Conservation (phyloP, 768 basidiomycete species). For the Leccinellum luteum region DNA sequence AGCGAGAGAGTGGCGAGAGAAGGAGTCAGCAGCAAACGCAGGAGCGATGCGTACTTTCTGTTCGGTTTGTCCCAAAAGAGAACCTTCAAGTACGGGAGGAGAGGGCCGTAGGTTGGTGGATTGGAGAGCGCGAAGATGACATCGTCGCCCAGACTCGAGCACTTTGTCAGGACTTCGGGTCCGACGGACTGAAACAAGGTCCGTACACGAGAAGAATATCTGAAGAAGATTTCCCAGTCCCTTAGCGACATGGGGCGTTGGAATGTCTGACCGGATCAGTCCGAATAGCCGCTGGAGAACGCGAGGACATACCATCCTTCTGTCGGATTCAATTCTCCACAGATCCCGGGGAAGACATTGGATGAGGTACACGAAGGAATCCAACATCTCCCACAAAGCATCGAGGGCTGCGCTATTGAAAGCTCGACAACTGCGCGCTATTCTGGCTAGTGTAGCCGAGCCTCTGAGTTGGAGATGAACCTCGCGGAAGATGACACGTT, state of each 20-base stretch:
- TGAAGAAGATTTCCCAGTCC: constrained; percentile 30
- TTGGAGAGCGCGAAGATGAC: constrained; percentile 25
- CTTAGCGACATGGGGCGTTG: constrained; percentile 24
- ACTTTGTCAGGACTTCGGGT: not conserved
- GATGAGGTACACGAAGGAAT: constrained; percentile 22
- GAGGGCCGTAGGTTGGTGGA: constrained; percentile 20
- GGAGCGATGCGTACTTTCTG: constrained; percentile 16
- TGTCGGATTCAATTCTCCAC: constrained; percentile 17
- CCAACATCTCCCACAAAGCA: constrained; percentile 21
- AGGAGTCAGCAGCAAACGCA: constrained; percentile 22
- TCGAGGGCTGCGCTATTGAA: constrained; percentile 25
- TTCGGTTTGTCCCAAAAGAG: constrained; percentile 19
- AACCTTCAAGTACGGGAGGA: constrained; percentile 19
- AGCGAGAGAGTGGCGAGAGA: constrained; percentile 18
- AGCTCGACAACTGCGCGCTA: constrained; percentile 27
- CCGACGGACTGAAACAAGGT: constrained; percentile 1
- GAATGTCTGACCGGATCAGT: constrained; percentile 20
- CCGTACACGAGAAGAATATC: constrained; percentile 25
- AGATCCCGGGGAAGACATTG: constrained; percentile 28
- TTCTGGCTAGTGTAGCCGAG: constrained; percentile 11
- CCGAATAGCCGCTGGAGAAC: not conserved
- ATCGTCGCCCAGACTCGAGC: constrained; percentile 14
- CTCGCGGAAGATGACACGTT: constrained; percentile 21
- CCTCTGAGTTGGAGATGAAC: constrained; percentile 6
- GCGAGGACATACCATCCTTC: constrained; percentile 13